Evolutionary conservation across 768 basidiomycete species (phyloP).

Genomic region (Coprinopsis cinerea): DNA sequence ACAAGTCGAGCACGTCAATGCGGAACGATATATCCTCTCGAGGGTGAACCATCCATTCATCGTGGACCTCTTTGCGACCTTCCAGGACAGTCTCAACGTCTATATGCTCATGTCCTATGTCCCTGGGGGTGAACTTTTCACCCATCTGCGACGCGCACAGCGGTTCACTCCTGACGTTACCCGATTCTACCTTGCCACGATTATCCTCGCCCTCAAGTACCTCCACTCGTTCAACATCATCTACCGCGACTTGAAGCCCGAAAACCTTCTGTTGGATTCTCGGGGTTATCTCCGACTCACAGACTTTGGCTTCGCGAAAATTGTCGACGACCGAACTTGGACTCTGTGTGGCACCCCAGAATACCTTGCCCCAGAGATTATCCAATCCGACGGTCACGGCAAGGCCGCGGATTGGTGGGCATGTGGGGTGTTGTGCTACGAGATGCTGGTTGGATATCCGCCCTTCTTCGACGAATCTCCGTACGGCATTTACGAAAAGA

Average conservation of each 20-base stretch:
- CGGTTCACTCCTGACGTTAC: constrained; percentile 97
- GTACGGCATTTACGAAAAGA: constrained; percentile 98
- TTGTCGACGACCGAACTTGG: constrained; percentile 96
- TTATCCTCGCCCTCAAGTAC: constrained; percentile 91
- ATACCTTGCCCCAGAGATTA: constrained; percentile 97
- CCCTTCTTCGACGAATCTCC: constrained; percentile 99
- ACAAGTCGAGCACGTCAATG: constrained; percentile 97
- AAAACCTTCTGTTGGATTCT: constrained; percentile 93
- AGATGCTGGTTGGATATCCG: constrained; percentile 98
- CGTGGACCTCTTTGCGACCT: constrained; percentile 92
- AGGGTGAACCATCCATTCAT: constrained; percentile 92
- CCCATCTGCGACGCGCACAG: constrained; percentile 88
- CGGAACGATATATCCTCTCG: constrained; percentile 90
- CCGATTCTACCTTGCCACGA: constrained; percentile 94
- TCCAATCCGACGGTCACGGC: constrained; percentile 95
- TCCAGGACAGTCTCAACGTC: constrained; percentile 93
- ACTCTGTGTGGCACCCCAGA: constrained; percentile 95
- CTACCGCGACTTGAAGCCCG: constrained; percentile 97
- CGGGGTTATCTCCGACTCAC: constrained; percentile 92
- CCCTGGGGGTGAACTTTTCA: constrained; percentile 97
- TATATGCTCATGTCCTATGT: constrained; percentile 98
- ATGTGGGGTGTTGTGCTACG: constrained; percentile 92
- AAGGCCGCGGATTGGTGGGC: constrained; percentile 99
- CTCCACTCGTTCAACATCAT: constrained; percentile 96
- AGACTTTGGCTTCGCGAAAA: constrained; percentile 98